phyloP scores from a whole-genome alignment of 2,329 filamentous ascomycete genomes.

The Plectosphaerella plurivora region DNA sequence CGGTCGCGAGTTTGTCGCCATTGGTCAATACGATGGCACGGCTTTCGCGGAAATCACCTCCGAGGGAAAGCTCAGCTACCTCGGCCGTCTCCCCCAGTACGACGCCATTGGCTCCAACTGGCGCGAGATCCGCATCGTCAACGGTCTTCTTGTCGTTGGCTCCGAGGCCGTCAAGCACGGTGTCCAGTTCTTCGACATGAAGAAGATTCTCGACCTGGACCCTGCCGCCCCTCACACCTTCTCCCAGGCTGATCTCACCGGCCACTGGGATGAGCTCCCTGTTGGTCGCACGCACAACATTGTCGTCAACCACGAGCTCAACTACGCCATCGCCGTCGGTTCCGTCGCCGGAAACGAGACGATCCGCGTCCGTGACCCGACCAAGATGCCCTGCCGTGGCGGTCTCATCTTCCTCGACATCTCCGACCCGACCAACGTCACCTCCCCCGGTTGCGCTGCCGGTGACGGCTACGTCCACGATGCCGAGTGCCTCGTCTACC shows the following conservation, averaged over 20 bases:
- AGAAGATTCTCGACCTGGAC: conserved; percentile 46
- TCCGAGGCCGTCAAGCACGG: conserved; percentile 44
- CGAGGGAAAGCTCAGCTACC: conserved; percentile 45
- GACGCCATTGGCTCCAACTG: conserved; percentile 39
- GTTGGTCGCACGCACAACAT: conserved; percentile 39
- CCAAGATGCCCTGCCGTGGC: conserved; percentile 33
- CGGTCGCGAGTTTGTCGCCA: conserved; percentile 50
- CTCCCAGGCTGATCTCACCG: conserved; percentile 34
- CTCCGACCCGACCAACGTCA: conserved; percentile 46
- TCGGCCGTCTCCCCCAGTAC: conserved; percentile 47
- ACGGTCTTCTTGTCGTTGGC: conserved; percentile 31
- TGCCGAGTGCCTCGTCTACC: conserved; percentile 54
- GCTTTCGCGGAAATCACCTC: conserved; percentile 48
- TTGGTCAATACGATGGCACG: conserved; percentile 49
- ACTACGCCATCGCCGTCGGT: conserved; percentile 38
- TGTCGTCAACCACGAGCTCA: conserved; percentile 41
- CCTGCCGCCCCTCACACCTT: conserved; percentile 36
- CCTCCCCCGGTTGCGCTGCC: conserved; percentile 47
- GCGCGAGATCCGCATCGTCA: conserved; percentile 45
- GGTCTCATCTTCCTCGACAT: conserved; percentile 58
- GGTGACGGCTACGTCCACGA: conserved; percentile 58
- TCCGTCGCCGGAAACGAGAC: conserved; percentile 27
- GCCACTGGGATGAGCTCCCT: conserved; percentile 34
- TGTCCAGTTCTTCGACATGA: conserved; percentile 61
- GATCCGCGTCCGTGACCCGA: conserved; percentile 8